These are phyloP conservation scores for Botrytis byssoidea DNA, from an alignment of 2,329 filamentous ascomycete genomes.

Conservation along the genomic window DNA sequence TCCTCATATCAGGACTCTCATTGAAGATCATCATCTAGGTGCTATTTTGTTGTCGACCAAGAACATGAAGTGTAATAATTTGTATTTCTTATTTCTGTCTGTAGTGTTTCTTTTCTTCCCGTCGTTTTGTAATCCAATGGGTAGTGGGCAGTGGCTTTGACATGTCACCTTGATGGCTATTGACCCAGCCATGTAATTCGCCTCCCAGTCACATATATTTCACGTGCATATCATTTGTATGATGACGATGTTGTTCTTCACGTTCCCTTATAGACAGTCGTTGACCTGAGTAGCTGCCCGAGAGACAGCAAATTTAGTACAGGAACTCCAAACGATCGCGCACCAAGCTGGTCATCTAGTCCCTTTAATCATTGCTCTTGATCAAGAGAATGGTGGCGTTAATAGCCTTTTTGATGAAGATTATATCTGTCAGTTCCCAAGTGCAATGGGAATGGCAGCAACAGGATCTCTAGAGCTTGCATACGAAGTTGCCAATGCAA, in stretches of 20 bases:
- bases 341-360: slow-evolving; percentile 86
- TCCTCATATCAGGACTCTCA: slow-evolving; percentile 76
- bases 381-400: slow-evolving; percentile 97
- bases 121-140: slow-evolving; percentile 13
- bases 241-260: not conserved
- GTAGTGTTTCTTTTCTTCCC: slow-evolving; percentile 8
- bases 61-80: slow-evolving; percentile 70
- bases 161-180: not conserved
- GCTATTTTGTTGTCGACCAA: slow-evolving; percentile 83
- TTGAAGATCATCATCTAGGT: slow-evolving; percentile 82
- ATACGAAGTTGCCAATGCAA: slow-evolving; percentile 88
- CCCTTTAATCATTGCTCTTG: slow-evolving; percentile 84
- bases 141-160: not conserved
- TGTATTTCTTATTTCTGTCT: slow-evolving; percentile 7
- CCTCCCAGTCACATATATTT: slow-evolving; percentile 9
- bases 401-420: slow-evolving; percentile 96
- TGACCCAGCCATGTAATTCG: not conserved
- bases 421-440: slow-evolving; percentile 94
- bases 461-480: slow-evolving; percentile 82
- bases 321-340: slow-evolving; percentile 89
- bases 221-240: not conserved
- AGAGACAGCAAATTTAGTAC: slow-evolving; percentile 81
- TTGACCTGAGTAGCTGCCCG: slow-evolving; percentile 66
- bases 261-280: slow-evolving; percentile 19
- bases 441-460: slow-evolving; percentile 94